These are phyloP conservation scores for Claviceps maximensis DNA, from an alignment of 2,329 filamentous ascomycete genomes.

Conservation along the genomic window DNA sequence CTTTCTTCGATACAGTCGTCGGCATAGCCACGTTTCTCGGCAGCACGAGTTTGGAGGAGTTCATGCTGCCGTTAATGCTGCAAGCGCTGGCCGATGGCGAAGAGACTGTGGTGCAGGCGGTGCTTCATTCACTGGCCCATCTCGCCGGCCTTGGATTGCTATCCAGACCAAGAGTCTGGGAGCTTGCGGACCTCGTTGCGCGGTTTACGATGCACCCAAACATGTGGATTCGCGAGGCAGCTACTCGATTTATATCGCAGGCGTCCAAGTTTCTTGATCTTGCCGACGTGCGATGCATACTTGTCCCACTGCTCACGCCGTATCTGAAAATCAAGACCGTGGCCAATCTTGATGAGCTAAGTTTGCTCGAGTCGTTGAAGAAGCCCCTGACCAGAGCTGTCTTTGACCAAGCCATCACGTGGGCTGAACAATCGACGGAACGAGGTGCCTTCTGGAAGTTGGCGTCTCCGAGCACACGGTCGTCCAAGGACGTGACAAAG, in stretches of 20 bases:
- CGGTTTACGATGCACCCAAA: constrained; percentile 91
- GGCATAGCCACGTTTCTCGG: constrained; percentile 86
- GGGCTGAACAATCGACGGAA: constrained; percentile 65
- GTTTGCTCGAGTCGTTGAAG: constrained; percentile 70
- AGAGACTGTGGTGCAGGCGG: constrained; percentile 86
- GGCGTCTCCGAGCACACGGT: constrained; percentile 36
- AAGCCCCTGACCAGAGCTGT: constrained; percentile 66
- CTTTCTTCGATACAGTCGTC: constrained; percentile 91
- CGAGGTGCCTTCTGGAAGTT: constrained; percentile 77
- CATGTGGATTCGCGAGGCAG: constrained; percentile 84
- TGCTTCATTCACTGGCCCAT: constrained; percentile 73
- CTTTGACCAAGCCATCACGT: constrained; percentile 73
- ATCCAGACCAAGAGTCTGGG: constrained; percentile 73
- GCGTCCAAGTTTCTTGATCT: constrained; percentile 61
- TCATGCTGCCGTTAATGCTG: constrained; percentile 89
- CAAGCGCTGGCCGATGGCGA: constrained; percentile 88
- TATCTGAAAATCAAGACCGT: constrained; percentile 66
- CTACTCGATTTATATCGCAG: constrained; percentile 69
- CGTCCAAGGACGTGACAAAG: constrained; percentile 40
- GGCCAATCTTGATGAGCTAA: constrained; percentile 53
- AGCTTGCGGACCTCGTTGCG: constrained; percentile 69
- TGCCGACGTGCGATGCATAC: constrained; percentile 72
- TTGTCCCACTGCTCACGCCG: constrained; percentile 66
- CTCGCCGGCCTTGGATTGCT: constrained; percentile 82
- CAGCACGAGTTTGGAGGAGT: constrained; percentile 80